phyloP scores from a whole-genome alignment of 1,284 basidiomycete species.

The Singerocomus rubriflavus region DNA sequence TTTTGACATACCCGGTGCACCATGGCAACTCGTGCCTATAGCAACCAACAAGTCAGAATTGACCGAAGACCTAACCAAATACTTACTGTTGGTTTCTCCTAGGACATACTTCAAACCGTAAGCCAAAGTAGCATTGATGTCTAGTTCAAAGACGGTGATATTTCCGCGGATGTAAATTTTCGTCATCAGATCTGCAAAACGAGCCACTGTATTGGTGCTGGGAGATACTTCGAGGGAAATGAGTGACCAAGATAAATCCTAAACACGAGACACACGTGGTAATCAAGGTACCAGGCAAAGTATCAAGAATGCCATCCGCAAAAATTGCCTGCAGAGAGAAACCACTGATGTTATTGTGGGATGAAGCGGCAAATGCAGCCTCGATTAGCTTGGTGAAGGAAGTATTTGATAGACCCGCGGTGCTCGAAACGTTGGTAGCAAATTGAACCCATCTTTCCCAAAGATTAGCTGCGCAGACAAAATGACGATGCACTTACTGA shows the following conservation, averaged over 20 bases:
- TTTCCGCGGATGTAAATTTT: slow-evolving; percentile 59
- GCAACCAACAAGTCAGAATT: not conserved
- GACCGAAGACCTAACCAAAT: slow-evolving; percentile 7
- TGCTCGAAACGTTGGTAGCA: slow-evolving; percentile 33
- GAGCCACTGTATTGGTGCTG: slow-evolving; percentile 62
- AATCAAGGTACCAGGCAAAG: slow-evolving; percentile 40
- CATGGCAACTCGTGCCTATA: slow-evolving; percentile 40
- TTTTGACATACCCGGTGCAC: slow-evolving; percentile 42
- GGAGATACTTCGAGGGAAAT: slow-evolving; percentile 45
- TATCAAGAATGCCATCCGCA: slow-evolving; percentile 39
- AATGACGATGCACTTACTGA: slow-evolving; percentile 40
- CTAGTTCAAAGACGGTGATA: slow-evolving; percentile 45
- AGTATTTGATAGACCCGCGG: slow-evolving; percentile 20
- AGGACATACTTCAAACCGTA: slow-evolving; percentile 56
- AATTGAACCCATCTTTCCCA: slow-evolving; percentile 33
- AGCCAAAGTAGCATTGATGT: slow-evolving; percentile 46
- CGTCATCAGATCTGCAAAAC: slow-evolving; percentile 60
- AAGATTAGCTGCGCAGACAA: not conserved
- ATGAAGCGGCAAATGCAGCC: slow-evolving; percentile 51
- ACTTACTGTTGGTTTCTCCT: slow-evolving; percentile 57
- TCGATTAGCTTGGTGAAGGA: slow-evolving; percentile 49
- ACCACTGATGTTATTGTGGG: slow-evolving; percentile 38
- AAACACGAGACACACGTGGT: slow-evolving; percentile 21
- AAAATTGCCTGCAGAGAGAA: slow-evolving; percentile 60
- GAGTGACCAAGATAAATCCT: not conserved